Evolutionary conservation across 768 basidiomycete species (phyloP), one percentile per base, ranked within the genome.

Genomic region (Pleurotus ostreatus): DNA sequence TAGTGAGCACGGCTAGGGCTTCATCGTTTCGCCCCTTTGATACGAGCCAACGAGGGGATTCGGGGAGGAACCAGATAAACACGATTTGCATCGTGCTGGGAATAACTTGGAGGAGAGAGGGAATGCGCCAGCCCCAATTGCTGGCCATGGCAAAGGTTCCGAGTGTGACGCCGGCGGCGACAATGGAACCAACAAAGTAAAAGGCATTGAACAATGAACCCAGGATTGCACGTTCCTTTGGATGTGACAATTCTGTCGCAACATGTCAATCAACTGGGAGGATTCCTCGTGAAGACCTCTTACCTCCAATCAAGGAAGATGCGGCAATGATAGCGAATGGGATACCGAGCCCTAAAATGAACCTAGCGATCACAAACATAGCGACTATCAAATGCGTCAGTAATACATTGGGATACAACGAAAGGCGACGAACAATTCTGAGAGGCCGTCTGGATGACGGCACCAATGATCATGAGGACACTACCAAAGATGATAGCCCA

Each of bases 51-150:
- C 82, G 77, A 13, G 85, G 85, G 9, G 82, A 84, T 62, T 88
- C 85, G 2, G 84, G 84, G 13, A 86, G 69, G 62, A 82, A 80
- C 63, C 69, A 78, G 52, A 86, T 73, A 65, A 87, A 82, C 23
- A 59, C 57, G 44, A 86, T 62, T 59, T 86, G 85, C 18, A 85
- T 66, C 9, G 74, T 30, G 57, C 78, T 79, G 1, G 85, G 85
- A 0, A 76, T 63, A 34, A 79, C 60, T 65, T 87, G 86, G 4
- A 86, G 74, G 43, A 82, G 62, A n/a, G 84, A 80, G 0, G 84
- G 85, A 18, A 86, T 84, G n/a, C 85, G 76, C 86, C 86, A 87
- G 9, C 80, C 82, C 84, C 83, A 85, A 61, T 81, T 76, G 48
- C 61, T 78, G 0, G 61, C 46, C 75, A 87, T 83, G 7, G 70